phyloP scores from a whole-genome alignment of 257 asterid species.

The Solanum sitiens region DNA sequence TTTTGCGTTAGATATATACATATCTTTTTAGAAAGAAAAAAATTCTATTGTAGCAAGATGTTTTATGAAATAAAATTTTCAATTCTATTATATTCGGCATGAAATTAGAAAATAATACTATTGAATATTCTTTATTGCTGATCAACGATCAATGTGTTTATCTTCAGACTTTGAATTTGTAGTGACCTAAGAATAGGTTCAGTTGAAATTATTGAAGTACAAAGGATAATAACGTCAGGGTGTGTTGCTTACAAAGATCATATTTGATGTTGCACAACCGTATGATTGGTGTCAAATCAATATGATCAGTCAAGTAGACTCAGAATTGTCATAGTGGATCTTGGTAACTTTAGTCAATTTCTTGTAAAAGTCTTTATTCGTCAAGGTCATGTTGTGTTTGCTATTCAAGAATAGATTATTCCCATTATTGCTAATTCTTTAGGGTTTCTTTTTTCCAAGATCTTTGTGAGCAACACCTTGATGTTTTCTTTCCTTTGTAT shows the following conservation, averaged over 20 bases:
- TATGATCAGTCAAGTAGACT: constrained; percentile 36
- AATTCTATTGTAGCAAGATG: not conserved
- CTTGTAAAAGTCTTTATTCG: constrained; percentile 50
- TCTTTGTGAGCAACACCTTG: constrained; percentile 67
- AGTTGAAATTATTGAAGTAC: constrained; percentile 58
- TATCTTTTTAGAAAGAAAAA: too few relatives aligned
- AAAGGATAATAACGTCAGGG: constrained; percentile 53
- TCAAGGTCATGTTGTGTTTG: constrained; percentile 51
- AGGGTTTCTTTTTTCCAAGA: constrained; percentile 43
- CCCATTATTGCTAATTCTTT: constrained; percentile 26
- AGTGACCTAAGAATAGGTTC: constrained; percentile 43
- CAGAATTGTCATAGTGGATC: constrained; percentile 50
- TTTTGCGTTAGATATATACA: too few relatives aligned
- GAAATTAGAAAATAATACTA: not conserved
- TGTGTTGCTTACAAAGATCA: constrained; percentile 62
- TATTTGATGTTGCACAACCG: constrained; percentile 21
- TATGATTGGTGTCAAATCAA: constrained; percentile 10
- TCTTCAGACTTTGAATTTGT: constrained; percentile 44
- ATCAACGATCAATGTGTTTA: constrained; percentile 58
- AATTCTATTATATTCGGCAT: too few relatives aligned
- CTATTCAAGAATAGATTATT: constrained; percentile 37
- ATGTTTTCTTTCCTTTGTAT: constrained; percentile 53
- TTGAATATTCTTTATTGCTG: constrained; percentile 19
- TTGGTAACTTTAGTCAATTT: constrained; percentile 72
- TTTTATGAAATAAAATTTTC: too few relatives aligned